A percentile compares a stretch with the other conserved stretches of the same genome.
phyloP scores from a whole-genome alignment of 2,329 filamentous ascomycete species.

The Ophiostoma quercus region DNA sequence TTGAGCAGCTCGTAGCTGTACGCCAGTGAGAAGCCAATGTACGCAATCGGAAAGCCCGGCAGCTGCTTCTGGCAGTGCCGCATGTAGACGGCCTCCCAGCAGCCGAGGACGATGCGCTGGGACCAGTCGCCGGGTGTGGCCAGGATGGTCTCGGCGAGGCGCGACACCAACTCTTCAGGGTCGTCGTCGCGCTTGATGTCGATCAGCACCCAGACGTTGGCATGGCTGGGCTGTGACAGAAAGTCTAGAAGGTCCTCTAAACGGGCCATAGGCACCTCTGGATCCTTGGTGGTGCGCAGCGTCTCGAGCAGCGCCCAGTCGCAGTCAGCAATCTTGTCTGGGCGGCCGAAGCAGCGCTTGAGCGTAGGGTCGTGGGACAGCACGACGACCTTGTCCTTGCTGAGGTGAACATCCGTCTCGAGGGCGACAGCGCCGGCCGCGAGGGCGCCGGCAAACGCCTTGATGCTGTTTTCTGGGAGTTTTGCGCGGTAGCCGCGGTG shows the following conservation, averaged over 20 bases:
- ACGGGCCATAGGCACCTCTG: conserved; percentile 62
- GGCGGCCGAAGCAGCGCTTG: conserved; percentile 74
- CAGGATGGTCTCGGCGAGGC: conserved; percentile 60
- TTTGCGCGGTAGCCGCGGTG: conserved; percentile 73
- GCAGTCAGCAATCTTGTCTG: conserved; percentile 66
- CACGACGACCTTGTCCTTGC: conserved; percentile 77
- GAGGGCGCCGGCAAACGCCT: conserved; percentile 38
- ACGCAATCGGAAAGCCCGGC: conserved; percentile 58
- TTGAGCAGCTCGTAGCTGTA: conserved; percentile 67
- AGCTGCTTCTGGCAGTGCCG: conserved; percentile 57
- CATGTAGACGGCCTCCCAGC: conserved; percentile 74
- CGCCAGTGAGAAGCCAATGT: conserved; percentile 61
- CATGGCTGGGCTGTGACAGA: conserved; percentile 57
- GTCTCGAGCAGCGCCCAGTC: conserved; percentile 68
- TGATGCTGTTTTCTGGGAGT: conserved; percentile 82
- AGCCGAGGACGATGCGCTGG: conserved; percentile 69
- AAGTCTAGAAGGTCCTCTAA: conserved; percentile 70
- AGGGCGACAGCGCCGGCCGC: conserved; percentile 58
- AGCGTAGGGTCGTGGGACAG: conserved; percentile 77
- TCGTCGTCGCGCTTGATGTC: conserved; percentile 82
- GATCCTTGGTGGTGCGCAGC: conserved; percentile 61
- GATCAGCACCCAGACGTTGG: conserved; percentile 72
- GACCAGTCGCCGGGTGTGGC: conserved; percentile 59
- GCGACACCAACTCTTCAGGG: conserved; percentile 62
- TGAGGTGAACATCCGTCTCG: conserved; percentile 83